phyloP scores from a whole-genome alignment of 2,329 filamentous ascomycete genomes.

The Claviceps fusiformis region DNA sequence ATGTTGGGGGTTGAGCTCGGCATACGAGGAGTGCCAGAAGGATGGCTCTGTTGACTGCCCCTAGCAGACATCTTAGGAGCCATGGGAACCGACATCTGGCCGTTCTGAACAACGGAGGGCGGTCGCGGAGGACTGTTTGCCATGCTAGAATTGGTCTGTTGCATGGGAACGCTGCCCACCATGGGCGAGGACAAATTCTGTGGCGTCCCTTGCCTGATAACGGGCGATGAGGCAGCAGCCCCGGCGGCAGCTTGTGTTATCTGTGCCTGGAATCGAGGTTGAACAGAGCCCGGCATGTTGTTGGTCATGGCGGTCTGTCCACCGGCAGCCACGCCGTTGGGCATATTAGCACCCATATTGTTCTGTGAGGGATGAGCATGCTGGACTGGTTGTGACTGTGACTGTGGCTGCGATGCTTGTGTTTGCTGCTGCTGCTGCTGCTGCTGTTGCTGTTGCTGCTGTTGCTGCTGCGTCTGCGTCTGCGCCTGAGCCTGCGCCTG shows the following conservation, averaged over 20 bases:
- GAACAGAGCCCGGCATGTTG: constrained; percentile 25
- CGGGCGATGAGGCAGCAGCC: constrained; percentile 50
- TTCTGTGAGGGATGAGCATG: constrained; percentile 23
- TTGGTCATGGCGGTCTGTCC: constrained; percentile 24
- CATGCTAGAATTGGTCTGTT: constrained; percentile 52
- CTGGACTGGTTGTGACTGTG: constrained; percentile 12
- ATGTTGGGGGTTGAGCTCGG: constrained; percentile 48
- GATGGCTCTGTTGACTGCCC: constrained; percentile 54
- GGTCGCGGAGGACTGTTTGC: constrained; percentile 54
- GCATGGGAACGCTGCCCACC: constrained; percentile 49
- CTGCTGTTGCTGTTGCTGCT: neutral
- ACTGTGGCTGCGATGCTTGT: neutral
- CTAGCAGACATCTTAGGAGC: constrained; percentile 49
- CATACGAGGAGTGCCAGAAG: constrained; percentile 48
- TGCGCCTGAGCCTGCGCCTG: neutral
- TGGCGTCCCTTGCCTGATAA: constrained; percentile 48
- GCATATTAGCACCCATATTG: constrained; percentile 24
- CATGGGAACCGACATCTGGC: constrained; percentile 45
- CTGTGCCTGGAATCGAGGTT: constrained; percentile 38
- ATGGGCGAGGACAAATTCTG: constrained; percentile 53
- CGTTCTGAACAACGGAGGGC: constrained; percentile 50
- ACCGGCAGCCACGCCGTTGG: constrained; percentile 20
- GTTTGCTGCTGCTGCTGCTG: neutral
- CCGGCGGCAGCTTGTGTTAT: constrained; percentile 36
- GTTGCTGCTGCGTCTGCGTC: neutral